phyloP scores from a whole-genome alignment of 2,329 filamentous ascomycete species.

The Botrytis cinerea region DNA sequence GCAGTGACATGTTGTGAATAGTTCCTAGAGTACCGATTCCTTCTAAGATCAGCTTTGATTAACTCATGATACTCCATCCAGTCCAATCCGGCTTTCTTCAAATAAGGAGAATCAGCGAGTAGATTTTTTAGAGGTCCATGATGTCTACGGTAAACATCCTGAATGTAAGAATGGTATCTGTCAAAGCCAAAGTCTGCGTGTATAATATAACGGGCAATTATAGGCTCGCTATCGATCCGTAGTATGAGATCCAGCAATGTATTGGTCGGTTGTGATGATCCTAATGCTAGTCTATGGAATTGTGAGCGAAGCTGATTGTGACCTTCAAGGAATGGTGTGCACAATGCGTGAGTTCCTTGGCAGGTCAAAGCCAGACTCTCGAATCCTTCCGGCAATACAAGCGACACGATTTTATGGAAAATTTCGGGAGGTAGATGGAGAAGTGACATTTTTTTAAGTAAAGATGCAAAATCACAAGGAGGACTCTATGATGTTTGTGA shows the following conservation, averaged over 20 bases:
- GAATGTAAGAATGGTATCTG: background rate
- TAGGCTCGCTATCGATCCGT: background rate
- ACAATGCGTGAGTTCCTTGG: background rate
- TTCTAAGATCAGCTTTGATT: background rate
- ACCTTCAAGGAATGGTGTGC: background rate
- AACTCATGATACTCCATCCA: background rate
- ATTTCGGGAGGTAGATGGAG: background rate
- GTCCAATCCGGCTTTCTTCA: background rate
- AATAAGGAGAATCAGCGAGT: background rate
- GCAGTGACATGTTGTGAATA: background rate
- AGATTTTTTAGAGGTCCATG: background rate
- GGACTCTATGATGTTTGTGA: background rate
- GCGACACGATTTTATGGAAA: background rate
- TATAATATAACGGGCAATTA: background rate
- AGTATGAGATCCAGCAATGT: background rate
- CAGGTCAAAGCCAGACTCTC: conserved; percentile 3
- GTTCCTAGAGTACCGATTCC: background rate
- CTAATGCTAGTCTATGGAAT: background rate
- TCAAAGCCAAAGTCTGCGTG: background rate
- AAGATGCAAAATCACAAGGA: background rate
- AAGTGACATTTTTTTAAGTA: background rate
- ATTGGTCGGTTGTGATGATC: background rate
- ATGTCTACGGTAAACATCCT: background rate
- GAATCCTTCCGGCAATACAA: background rate
- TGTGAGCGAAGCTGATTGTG: background rate